phyloP scores from a whole-genome alignment of 805 yeast species.

The Metschnikowia dekortorum region DNA sequence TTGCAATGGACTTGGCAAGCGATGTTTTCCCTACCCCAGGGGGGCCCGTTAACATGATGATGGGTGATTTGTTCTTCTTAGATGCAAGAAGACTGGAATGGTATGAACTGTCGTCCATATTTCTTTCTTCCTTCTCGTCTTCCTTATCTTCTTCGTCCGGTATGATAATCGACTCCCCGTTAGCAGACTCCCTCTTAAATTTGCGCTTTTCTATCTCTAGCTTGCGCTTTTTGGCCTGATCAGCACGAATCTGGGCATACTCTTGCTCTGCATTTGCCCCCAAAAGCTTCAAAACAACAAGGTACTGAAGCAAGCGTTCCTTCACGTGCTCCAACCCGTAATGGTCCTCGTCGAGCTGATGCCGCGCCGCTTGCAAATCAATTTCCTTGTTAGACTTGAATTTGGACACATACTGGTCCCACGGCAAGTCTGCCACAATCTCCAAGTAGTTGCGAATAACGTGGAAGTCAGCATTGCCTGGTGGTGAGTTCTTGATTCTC shows the following conservation, averaged over 20 bases:
- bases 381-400: conserved; percentile 39
- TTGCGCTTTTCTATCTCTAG: conserved; percentile 14
- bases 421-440: conserved; percentile 61
- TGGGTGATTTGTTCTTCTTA: conserved; percentile 56
- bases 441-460: conserved; percentile 62
- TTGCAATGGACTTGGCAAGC: conserved; percentile 76
- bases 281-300: conserved; percentile 67
- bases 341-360: conserved; percentile 69
- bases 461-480: conserved; percentile 58
- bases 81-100: conserved; percentile 19
- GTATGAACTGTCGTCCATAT: conserved; percentile 4
- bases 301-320: conserved; percentile 68
- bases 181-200: conserved; percentile 16
- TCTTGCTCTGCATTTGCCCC: conserved; percentile 35
- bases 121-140: conserved; percentile 22
- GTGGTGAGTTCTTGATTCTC: conserved; percentile 47
- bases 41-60: conserved; percentile 79
- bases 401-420: conserved; percentile 38
- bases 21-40: conserved; percentile 95
- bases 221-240: conserved; percentile 6
- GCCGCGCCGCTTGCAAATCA: conserved; percentile 49
- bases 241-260: conserved; percentile 6
- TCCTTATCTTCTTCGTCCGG: conserved; percentile 35
- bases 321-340: conserved; percentile 73
- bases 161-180: conserved; percentile 26